phyloP scores from a whole-genome alignment of 768 basidiomycete species.

The Lentinula edodes region DNA sequence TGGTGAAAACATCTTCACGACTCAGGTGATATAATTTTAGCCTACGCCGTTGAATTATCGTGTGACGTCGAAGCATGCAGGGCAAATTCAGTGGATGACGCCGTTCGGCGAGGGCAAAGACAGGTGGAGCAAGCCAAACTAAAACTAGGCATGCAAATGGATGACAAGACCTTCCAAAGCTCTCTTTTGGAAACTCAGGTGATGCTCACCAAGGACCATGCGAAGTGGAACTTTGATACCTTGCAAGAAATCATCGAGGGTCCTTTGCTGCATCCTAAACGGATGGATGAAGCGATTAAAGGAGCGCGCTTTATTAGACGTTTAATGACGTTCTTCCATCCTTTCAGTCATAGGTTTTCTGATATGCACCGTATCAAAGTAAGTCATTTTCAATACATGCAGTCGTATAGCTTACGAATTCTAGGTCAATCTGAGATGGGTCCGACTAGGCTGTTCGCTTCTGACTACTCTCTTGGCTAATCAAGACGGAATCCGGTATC shows the following conservation, averaged over 20 bases:
- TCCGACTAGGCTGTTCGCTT: slow-evolving; percentile 76
- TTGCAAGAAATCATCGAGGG: slow-evolving; percentile 89
- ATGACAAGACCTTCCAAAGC: slow-evolving; percentile 87
- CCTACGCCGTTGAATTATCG: neutral
- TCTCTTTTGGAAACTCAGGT: slow-evolving; percentile 85
- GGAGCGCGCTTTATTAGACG: slow-evolving; percentile 85
- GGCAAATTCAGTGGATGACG: slow-evolving; percentile 81
- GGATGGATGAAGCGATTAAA: slow-evolving; percentile 92
- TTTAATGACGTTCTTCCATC: slow-evolving; percentile 91
- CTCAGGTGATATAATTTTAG: slow-evolving; percentile 43
- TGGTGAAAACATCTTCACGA: slow-evolving; percentile 45
- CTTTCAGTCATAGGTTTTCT: slow-evolving; percentile 83
- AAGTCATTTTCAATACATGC: neutral
- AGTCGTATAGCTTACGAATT: neutral
- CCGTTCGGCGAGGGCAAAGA: slow-evolving; percentile 80
- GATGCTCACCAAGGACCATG: slow-evolving; percentile 80
- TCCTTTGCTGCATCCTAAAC: slow-evolving; percentile 82
- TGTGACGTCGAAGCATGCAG: slow-evolving; percentile 23
- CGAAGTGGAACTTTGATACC: slow-evolving; percentile 89
- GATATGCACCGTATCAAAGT: slow-evolving; percentile 71
- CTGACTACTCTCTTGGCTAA: slow-evolving; percentile 79
- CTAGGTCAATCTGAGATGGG: slow-evolving; percentile 80
- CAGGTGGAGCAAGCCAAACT: slow-evolving; percentile 89
- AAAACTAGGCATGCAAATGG: slow-evolving; percentile 90
- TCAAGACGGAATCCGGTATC: slow-evolving; percentile 78